phyloP scores from a whole-genome alignment of 75 land plant genomes.

The Cryptomeria japonica region DNA sequence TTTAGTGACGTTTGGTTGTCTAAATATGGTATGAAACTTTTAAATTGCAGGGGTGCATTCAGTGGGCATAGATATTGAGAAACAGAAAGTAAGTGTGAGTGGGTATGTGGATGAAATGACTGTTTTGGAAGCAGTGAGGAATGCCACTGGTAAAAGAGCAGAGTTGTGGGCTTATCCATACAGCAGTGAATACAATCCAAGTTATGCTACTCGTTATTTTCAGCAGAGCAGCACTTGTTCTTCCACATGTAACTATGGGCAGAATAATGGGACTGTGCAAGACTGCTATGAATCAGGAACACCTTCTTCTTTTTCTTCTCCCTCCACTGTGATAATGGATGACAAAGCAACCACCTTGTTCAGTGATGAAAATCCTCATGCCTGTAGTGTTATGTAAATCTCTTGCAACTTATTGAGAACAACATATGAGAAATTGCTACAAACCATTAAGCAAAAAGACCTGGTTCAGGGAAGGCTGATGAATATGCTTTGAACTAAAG shows the following conservation, averaged over 20 bases:
- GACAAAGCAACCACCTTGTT: slow-evolving; percentile 70
- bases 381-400: slow-evolving; percentile 57
- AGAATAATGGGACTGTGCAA: slow-evolving; percentile 27
- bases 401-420: neutral
- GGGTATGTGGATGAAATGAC: slow-evolving; percentile 58
- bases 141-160: slow-evolving; percentile 47
- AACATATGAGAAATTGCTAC: neutral
- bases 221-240: slow-evolving; percentile 7
- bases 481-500: no score
- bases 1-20: neutral
- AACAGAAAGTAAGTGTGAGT: slow-evolving; percentile 78
- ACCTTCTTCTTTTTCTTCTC: slow-evolving; percentile 1
- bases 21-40: neutral
- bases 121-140: slow-evolving; percentile 57
- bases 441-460: neutral
- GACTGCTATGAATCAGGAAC: slow-evolving; percentile 35
- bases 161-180: slow-evolving; percentile 55
- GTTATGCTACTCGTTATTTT: slow-evolving; percentile 33
- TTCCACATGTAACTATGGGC: neutral
- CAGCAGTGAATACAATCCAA: neutral
- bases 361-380: slow-evolving; percentile 73
- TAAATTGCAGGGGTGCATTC: slow-evolving; percentile 16
- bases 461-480: neutral
- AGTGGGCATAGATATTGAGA: slow-evolving; percentile 35
- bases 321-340: slow-evolving; percentile 31